A percentile compares a stretch with the other conserved stretches of the same genome.
Conservation (phyloP, 2,329 filamentous ascomycete species). For the Monilinia laxa region DNA sequence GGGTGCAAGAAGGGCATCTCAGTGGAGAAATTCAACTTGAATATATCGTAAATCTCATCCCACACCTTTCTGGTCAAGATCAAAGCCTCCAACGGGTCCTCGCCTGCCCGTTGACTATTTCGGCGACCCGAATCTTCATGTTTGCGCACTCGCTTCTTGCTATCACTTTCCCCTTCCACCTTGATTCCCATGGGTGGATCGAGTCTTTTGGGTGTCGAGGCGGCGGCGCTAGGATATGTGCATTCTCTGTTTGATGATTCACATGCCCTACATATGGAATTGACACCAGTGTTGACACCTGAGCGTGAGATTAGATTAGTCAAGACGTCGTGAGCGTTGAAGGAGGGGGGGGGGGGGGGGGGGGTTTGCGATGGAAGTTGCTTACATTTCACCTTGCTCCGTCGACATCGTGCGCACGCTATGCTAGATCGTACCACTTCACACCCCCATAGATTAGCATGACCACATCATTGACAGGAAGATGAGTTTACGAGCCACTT, state of each 20-base stretch:
- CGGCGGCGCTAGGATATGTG: conserved; percentile 59
- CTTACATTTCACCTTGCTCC: conserved; percentile 84
- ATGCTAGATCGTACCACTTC: conserved; percentile 73
- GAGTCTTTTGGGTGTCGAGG: conserved; percentile 36
- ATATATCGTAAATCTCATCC: conserved; percentile 68
- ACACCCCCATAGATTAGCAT: conserved; percentile 25
- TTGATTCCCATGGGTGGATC: conserved; percentile 37
- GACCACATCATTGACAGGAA: background rate
- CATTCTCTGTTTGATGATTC: conserved; percentile 70
- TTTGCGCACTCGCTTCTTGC: conserved; percentile 44
- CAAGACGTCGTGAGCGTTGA: too few relatives aligned
- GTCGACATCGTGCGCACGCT: conserved; percentile 72
- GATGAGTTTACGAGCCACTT: background rate
- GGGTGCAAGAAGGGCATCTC: conserved; percentile 72
- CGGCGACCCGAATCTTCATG: conserved; percentile 43
- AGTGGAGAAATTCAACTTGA: conserved; percentile 68
- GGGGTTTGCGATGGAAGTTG: background rate
- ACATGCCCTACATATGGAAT: conserved; percentile 72
- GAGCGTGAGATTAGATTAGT: conserved; percentile 7
- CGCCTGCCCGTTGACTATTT: conserved; percentile 44
- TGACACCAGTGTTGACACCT: conserved; percentile 64
- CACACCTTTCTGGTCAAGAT: conserved; percentile 65
- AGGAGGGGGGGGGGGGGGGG: too few relatives aligned
- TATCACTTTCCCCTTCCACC: conserved; percentile 45
- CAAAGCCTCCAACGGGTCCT: conserved; percentile 61